Evolutionary conservation across 73 alveolate genomes (phyloP).

Genomic region (Blepharisma japonicum): DNA sequence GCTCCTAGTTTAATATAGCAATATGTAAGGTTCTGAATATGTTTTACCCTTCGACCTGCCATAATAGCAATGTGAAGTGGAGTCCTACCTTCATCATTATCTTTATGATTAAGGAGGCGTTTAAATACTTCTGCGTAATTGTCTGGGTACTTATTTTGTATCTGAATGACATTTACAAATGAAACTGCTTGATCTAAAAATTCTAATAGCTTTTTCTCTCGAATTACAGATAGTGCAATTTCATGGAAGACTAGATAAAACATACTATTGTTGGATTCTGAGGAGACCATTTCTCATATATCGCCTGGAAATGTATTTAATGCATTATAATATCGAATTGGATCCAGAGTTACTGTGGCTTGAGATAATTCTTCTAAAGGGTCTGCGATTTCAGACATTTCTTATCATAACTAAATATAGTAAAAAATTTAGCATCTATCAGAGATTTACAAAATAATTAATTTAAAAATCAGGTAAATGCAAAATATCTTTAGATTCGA

Average conservation of each 20-base stretch:
- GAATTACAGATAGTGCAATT: neutral
- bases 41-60: slow-evolving; percentile 16
- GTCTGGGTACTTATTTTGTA: no score
- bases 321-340: no score
- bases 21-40: neutral
- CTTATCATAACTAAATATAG: no score
- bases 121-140: neutral
- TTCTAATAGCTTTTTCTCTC: neutral
- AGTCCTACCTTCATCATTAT: slow-evolving; percentile 4
- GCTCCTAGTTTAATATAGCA: neutral
- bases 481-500: no score
- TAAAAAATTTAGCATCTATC: no score
- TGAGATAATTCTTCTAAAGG: no score
- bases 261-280: neutral
- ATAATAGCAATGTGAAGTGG: slow-evolving; percentile 24
- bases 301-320: neutral
- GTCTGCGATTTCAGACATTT: no score
- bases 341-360: no score
- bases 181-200: neutral
- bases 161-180: neutral
- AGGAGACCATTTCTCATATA: neutral
- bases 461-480: no score
- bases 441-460: no score
- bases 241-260: slow-evolving; percentile 7
- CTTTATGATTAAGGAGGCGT: neutral